phyloP scores from a whole-genome alignment of 2,329 filamentous ascomycete species.

The Stachybotrys chartarum region DNA sequence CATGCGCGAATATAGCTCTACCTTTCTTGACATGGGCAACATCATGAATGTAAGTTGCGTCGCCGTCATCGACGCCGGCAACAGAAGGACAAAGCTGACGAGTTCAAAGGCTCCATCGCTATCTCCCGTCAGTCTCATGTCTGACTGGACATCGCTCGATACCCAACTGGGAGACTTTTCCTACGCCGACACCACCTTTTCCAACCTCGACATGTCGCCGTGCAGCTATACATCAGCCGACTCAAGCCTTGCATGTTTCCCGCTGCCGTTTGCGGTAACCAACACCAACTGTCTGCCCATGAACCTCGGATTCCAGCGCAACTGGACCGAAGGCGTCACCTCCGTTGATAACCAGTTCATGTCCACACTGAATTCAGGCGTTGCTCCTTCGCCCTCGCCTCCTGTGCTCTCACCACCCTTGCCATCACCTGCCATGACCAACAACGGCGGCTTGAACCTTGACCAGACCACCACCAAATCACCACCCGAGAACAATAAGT shows the following conservation, averaged over 20 bases:
- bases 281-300: not conserved
- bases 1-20: not conserved
- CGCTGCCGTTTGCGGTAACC: not conserved
- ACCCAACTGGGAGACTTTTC: slow-evolving; percentile 13
- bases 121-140: slow-evolving; percentile 13
- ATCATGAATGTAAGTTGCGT: not conserved
- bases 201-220: slow-evolving; percentile 10
- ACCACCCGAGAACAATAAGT: not conserved
- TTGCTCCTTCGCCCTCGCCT: not conserved
- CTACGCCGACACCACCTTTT: slow-evolving; percentile 14
- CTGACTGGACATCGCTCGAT: slow-evolving; percentile 16
- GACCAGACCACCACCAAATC: not conserved
- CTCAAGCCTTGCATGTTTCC: slow-evolving; percentile 11
- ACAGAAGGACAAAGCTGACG: not conserved
- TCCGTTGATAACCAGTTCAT: not conserved
- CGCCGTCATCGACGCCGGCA: not conserved
- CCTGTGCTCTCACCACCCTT: not conserved
- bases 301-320: not conserved
- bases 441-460: not conserved
- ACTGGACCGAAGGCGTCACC: not conserved
- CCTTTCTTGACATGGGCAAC: not conserved
- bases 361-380: not conserved
- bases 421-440: not conserved
- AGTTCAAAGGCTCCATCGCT: slow-evolving; percentile 9
- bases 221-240: slow-evolving; percentile 9